Base-by-base conservation (phyloP, 768 basidiomycete genomes). In the Guyanaporus albipodus region DNA sequence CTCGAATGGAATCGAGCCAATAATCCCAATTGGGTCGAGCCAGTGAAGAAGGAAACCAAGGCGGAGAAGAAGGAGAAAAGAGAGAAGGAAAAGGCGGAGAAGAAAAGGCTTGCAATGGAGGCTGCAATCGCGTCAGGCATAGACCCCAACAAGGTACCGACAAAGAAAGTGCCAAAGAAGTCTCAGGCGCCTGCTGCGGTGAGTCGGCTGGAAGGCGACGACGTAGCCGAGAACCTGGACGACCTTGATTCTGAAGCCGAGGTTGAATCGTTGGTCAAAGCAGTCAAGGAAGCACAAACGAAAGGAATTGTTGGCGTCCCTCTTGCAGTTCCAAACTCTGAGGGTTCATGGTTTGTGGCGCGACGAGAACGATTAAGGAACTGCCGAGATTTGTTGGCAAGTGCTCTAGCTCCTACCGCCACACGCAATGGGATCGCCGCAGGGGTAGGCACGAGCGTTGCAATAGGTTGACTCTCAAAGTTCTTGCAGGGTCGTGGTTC, bases 1-100 rank as follows among this genome's bases (percentile, higher is more conserved):
- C 75, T 91, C 21, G 94, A 97, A 42, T 98, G 91, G 91, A 86
- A 91, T 58, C 82, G 88, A 27, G 84, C 79, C 21, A 77, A 91
- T 60, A 91, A 92, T 52, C 91, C 90, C 12, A 90, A 90, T 50
- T 92, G 82, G 63, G 85, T 91, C 4, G 89, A 91, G 60, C 91
- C 89, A 0, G 85, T 89, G 21, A 91, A 91, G 70, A 75, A 80
- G 41, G 87, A 90, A 68, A 86, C 82, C 21, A 92, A 92, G 59
- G 85, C 83, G 8, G 89, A 91, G 71, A 84, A 85, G 69, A 91
- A 91, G 67, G 87, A 87, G 64, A 83, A 88, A 62, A 78, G 82
- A 48, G 87, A 90, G 52, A 73, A 76, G 41, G 89, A 92, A 67
- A 88, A 84, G 63, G 73, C 82, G 18, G 90, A 90, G 69, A 89